Conservation (phyloP, 371 early-diverging fungal genomes). For the Nematocida ironsii region DNA sequence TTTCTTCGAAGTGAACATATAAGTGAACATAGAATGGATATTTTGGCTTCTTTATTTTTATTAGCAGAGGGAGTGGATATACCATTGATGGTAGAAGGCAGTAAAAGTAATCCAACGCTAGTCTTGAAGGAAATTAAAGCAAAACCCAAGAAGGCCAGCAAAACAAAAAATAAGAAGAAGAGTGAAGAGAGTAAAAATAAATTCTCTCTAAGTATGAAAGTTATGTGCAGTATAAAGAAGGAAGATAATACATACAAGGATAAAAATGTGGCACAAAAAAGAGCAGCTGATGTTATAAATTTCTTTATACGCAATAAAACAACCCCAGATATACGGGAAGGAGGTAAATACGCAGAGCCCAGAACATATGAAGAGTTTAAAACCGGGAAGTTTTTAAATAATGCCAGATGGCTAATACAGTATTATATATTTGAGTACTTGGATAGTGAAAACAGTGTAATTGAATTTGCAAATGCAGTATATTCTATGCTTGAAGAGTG, state of each 20-base stretch:
- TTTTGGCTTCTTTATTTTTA: not conserved
- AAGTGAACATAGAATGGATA: not conserved
- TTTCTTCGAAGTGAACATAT: not conserved
- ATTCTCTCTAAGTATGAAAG: not conserved
- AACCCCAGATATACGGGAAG: not conserved
- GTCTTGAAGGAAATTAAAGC: too few species aligned
- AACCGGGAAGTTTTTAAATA: not conserved
- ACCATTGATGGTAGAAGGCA: not conserved
- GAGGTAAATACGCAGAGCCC: not conserved
- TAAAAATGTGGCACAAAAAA: not conserved
- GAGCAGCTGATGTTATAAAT: not conserved
- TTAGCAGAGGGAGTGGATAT: not conserved
- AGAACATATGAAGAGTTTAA: not conserved
- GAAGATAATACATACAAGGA: not conserved
- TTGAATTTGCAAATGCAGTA: not conserved
- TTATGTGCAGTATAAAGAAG: not conserved
- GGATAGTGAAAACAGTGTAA: not conserved
- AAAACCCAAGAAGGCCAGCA: too few species aligned
- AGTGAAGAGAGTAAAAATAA: too few species aligned
- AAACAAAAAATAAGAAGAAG: too few species aligned
- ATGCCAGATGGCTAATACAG: not conserved
- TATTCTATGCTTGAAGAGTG: not conserved
- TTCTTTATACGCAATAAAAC: not conserved
- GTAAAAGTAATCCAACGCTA: too few species aligned
- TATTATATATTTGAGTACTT: not conserved